Conservation (phyloP, 768 basidiomycete genomes). For the Mycena venus region DNA sequence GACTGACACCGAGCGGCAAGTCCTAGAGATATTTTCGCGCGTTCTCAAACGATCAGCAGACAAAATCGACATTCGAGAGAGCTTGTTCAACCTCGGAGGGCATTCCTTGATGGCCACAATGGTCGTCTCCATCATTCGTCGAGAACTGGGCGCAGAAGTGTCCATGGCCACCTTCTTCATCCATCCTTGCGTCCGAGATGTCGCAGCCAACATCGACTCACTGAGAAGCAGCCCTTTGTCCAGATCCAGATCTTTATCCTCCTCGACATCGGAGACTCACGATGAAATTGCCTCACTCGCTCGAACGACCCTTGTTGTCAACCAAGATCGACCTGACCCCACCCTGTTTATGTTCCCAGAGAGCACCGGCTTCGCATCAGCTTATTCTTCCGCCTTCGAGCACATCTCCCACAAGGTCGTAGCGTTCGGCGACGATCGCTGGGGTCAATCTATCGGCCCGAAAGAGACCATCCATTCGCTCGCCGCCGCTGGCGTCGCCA, state of each 20-base stretch:
- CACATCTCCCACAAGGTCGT: slow-evolving; percentile 3
- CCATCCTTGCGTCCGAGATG: slow-evolving; percentile 1
- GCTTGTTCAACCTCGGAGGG: slow-evolving; percentile 3
- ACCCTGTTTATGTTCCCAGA: slow-evolving; percentile 1
- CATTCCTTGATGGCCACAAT: slow-evolving; percentile 7
- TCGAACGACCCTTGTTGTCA: slow-evolving; percentile 1
- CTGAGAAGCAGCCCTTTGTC: background rate
- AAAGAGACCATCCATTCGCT: background rate
- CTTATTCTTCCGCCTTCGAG: background rate
- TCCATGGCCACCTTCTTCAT: slow-evolving; percentile 3
- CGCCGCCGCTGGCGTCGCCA: slow-evolving; percentile 4
- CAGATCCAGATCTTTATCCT: background rate
- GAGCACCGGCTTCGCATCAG: slow-evolving; percentile 1
- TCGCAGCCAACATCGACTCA: slow-evolving; percentile 5
- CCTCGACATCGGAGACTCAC: background rate
- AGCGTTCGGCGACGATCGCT: background rate
- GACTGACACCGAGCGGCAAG: slow-evolving; percentile 1
- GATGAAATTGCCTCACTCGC: background rate
- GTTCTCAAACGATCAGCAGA: slow-evolving; percentile 1
- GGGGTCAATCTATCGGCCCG: background rate
- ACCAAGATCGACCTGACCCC: slow-evolving; percentile 1
- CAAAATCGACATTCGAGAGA: background rate
- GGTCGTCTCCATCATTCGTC: slow-evolving; percentile 5
- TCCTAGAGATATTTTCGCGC: slow-evolving; percentile 1
- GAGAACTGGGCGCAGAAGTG: slow-evolving; percentile 6